A percentile compares a stretch with the other conserved stretches of the same genome.
These are phyloP conservation scores for Geotrichum candidum DNA, from an alignment of 1,139 yeast species.

Conservation along the genomic window DNA sequence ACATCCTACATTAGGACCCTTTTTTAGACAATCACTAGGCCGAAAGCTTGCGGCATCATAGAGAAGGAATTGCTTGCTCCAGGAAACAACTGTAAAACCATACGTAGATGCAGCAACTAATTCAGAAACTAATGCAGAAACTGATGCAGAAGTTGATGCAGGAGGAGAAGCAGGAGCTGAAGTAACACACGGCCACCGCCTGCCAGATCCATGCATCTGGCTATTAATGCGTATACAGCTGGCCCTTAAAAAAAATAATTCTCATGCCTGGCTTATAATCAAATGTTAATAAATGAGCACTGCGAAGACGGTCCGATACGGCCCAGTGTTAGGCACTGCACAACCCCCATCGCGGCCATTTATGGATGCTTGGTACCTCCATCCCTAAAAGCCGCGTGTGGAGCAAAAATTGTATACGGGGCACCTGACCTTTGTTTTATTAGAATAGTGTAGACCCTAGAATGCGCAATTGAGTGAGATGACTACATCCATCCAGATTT, in stretches of 20 bases:
- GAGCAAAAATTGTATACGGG: not conserved
- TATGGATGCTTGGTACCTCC: not conserved
- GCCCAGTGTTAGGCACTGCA: not conserved
- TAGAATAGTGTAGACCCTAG: not conserved
- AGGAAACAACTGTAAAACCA: not conserved
- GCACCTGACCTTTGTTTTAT: not conserved
- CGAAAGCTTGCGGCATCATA: not conserved
- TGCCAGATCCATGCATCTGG: not conserved
- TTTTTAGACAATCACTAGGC: not conserved
- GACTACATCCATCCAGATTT: too few species aligned
- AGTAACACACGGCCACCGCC: not conserved
- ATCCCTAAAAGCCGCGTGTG: not conserved
- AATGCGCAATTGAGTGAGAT: not conserved
- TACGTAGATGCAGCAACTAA: not conserved
- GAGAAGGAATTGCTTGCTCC: not conserved
- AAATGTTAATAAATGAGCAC: not conserved
- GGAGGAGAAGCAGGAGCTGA: not conserved
- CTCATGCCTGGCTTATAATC: not conserved
- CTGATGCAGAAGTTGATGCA: not conserved
- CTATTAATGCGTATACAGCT: not conserved
- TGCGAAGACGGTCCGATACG: not conserved
- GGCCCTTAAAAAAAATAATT: not conserved
- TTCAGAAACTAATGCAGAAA: not conserved
- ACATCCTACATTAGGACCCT: not conserved
- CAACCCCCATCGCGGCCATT: not conserved